A percentile compares a stretch with the other conserved stretches of the same genome.
These are phyloP conservation scores for Picea abies DNA, from an alignment of 83 land plant genomes.

Conservation along the genomic window DNA sequence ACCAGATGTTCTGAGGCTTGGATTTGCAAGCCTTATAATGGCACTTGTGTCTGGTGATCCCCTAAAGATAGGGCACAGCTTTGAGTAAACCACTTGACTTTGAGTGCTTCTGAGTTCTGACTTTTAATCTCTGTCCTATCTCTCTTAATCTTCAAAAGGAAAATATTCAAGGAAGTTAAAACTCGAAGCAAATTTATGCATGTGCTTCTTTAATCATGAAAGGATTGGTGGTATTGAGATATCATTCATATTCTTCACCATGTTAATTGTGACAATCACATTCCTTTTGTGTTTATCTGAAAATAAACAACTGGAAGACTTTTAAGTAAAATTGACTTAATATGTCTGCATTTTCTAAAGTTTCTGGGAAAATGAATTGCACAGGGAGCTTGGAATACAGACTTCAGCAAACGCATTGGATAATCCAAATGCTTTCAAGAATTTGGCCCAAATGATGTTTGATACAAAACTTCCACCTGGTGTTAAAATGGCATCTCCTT, in stretches of 20 bases:
- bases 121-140: background rate
- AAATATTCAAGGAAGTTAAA: constrained; percentile 10
- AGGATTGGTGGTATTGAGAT: background rate
- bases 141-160: constrained; percentile 1
- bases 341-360: background rate
- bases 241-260: background rate
- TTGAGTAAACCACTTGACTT: constrained; percentile 38
- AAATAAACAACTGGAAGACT: background rate
- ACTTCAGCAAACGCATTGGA: constrained; percentile 43
- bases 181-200: background rate
- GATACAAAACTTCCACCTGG: constrained; percentile 93
- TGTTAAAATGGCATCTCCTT: constrained; percentile 56
- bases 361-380: background rate
- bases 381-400: constrained; percentile 87
- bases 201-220: background rate
- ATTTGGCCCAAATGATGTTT: constrained; percentile 77
- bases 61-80: constrained; percentile 50
- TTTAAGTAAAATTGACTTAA: background rate
- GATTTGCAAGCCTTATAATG: constrained; percentile 78
- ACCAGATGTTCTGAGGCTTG: constrained; percentile 65
- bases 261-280: background rate
- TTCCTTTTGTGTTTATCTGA: background rate
- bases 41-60: constrained; percentile 79
- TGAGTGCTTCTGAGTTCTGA: background rate
- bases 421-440: constrained; percentile 53